Percentiles rank a stretch among this genome's conserved stretches.
phyloP scores from a whole-genome alignment of 2,329 filamentous ascomycete species.

The Microsporum ferrugineum region DNA sequence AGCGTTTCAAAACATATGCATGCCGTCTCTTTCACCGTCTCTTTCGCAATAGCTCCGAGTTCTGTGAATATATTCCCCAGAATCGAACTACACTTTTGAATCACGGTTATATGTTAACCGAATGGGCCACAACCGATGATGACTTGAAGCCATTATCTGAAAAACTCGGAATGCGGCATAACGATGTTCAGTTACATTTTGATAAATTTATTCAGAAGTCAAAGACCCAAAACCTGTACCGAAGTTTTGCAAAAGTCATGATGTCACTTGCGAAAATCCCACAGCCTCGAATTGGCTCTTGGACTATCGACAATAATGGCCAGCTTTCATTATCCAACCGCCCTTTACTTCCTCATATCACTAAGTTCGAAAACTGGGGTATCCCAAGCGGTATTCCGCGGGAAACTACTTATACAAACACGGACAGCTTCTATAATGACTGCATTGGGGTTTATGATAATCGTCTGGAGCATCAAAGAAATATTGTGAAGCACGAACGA shows the following conservation, averaged over 20 bases:
- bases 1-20: slow-evolving; percentile 9
- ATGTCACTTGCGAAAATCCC: slow-evolving; percentile 12
- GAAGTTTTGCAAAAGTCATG: slow-evolving; percentile 13
- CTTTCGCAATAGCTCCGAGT: not conserved
- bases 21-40: slow-evolving; percentile 5
- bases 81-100: slow-evolving; percentile 6
- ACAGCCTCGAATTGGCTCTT: slow-evolving; percentile 16
- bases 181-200: slow-evolving; percentile 7
- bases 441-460: slow-evolving; percentile 18
- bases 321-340: slow-evolving; percentile 15
- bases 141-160: slow-evolving; percentile 8
- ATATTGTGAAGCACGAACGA: slow-evolving; percentile 8
- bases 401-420: slow-evolving; percentile 16
- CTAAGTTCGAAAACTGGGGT: slow-evolving; percentile 17
- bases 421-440: slow-evolving; percentile 18
- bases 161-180: slow-evolving; percentile 8
- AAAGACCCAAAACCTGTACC: slow-evolving; percentile 13
- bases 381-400: slow-evolving; percentile 18
- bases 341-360: slow-evolving; percentile 15
- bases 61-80: slow-evolving; percentile 8
- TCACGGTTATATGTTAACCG: slow-evolving; percentile 12
- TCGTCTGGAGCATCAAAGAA: slow-evolving; percentile 18
- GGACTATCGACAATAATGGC: slow-evolving; percentile 17
- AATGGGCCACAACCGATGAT: slow-evolving; percentile 7
- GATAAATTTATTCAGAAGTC: not conserved